phyloP scores from a whole-genome alignment of 257 asterid genomes.

The Euphrasia confusa region DNA sequence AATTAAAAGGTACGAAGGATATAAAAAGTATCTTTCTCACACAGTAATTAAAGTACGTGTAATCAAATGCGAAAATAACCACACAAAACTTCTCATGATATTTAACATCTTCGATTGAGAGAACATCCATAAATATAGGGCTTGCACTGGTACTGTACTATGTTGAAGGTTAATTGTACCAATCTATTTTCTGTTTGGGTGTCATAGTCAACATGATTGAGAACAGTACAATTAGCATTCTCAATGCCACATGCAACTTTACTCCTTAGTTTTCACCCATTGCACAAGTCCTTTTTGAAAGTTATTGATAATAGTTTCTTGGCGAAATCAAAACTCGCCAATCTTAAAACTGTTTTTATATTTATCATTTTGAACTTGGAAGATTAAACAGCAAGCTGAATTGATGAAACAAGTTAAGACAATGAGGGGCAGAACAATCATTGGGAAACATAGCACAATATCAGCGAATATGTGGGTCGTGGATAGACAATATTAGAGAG shows the following conservation, averaged over 20 bases:
- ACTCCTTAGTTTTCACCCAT: slow-evolving; percentile 15
- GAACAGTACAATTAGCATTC: slow-evolving; percentile 14
- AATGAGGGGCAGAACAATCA: slow-evolving; percentile 8
- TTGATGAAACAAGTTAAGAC: slow-evolving; percentile 12
- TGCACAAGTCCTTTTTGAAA: neutral
- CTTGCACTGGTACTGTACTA: slow-evolving; percentile 20
- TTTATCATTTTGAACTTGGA: slow-evolving; percentile 17
- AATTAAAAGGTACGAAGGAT: slow-evolving; percentile 14
- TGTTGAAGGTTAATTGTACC: slow-evolving; percentile 2
- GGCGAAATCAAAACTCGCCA: slow-evolving; percentile 19
- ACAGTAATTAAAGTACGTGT: neutral
- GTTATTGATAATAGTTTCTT: slow-evolving; percentile 4
- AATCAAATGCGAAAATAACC: slow-evolving; percentile 5
- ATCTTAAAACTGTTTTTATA: neutral
- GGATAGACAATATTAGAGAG: slow-evolving; percentile 9
- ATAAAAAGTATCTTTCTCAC: slow-evolving; percentile 9
- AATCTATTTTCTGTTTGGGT: neutral
- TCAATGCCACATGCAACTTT: slow-evolving; percentile 12
- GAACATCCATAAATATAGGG: slow-evolving; percentile 11
- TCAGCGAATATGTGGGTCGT: slow-evolving; percentile 4
- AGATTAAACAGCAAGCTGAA: slow-evolving; percentile 9
- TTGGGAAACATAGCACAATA: slow-evolving; percentile 11
- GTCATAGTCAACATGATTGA: slow-evolving; percentile 18
- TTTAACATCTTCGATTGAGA: slow-evolving; percentile 7
- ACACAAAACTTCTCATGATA: slow-evolving; percentile 16